Evolutionary conservation across 2,329 filamentous ascomycete genomes (phyloP), one percentile per base, ranked within the genome.

Genomic region (Ceratocystis albifundus): DNA sequence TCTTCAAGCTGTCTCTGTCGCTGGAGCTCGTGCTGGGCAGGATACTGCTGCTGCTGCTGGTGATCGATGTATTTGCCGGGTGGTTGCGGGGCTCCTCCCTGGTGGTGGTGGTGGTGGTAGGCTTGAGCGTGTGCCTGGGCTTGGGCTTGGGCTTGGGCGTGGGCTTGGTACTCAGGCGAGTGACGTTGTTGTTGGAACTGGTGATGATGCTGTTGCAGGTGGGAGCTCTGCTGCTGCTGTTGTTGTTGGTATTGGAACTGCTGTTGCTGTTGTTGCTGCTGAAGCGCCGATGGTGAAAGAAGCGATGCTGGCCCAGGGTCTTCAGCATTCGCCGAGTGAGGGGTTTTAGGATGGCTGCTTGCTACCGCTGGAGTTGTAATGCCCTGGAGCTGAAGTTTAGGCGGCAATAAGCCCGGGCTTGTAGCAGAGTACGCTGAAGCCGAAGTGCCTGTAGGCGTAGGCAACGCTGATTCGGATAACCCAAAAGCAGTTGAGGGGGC

Each of bases 221-320:
- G 68, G 62, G 71, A 70, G 32, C 73, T 73, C 57, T 68, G 71
- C 57, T 61, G 73, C 55, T 68, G 71, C 57, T 61, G 73, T 50
- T 68, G 71, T 62, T 50, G 66, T n/a, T 61, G 48, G 20, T 59
- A 28, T 32, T 48, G 70, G 66, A 61, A 45, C 69, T 69, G 70
- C 53, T 71, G 71, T 53, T 71, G 69, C 61, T 67, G 68, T 68
- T 67, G 66, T 15, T 67, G 68, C 66, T 36, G 61, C 10, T 28
- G 44, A n/a, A 30, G 44, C 44, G 17, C 36, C 61, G 46, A 30
- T 2, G 45, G 61, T 63, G 22, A 48, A 63, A 63, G 61, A 46
- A 63, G 28, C 61, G 25, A 48, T 22, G 17, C 44, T 45, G 22
- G 32, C 25, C 41, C 53, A 57, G 25, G 53, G 20, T 57, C 53